Evolutionary conservation across 2,329 filamentous ascomycete species (phyloP).

Genomic region (Ophioceras dolichostomum): DNA sequence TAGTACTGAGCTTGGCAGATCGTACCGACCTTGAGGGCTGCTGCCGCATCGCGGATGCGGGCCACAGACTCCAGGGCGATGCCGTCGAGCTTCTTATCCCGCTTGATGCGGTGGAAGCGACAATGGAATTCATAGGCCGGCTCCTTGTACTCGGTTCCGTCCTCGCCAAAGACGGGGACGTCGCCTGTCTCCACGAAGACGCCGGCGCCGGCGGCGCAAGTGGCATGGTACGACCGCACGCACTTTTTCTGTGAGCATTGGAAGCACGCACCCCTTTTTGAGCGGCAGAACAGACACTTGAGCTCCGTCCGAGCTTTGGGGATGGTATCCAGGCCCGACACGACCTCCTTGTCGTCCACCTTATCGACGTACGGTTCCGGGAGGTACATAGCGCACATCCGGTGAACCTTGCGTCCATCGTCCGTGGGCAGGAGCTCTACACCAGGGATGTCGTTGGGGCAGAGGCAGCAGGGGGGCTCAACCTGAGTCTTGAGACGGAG

Average conservation of each 20-base stretch:
- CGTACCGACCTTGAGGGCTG: constrained; percentile 56
- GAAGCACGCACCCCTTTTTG: constrained; percentile 90
- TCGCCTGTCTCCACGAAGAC: constrained; percentile 83
- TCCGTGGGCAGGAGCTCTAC: constrained; percentile 79
- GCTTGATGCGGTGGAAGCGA: constrained; percentile 83
- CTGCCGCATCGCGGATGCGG: constrained; percentile 56
- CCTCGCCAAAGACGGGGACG: constrained; percentile 78
- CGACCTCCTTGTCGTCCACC: constrained; percentile 56
- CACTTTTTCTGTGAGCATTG: constrained; percentile 96
- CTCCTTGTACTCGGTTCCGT: constrained; percentile 85
- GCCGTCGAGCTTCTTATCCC: constrained; percentile 62
- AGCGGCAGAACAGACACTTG: constrained; percentile 90
- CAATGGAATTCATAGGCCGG: constrained; percentile 89
- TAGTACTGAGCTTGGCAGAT: constrained; percentile 79
- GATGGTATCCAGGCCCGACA: constrained; percentile 71
- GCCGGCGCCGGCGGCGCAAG: constrained; percentile 82
- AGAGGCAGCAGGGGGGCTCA: constrained; percentile 78
- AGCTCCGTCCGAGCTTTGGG: constrained; percentile 79
- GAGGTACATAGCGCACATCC: constrained; percentile 79
- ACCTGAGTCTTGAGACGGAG: constrained; percentile 59
- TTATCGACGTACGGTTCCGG: constrained; percentile 81
- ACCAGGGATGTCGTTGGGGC: constrained; percentile 77
- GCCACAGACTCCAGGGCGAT: constrained; percentile 59
- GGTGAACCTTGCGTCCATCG: constrained; percentile 76
- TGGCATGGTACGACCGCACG: constrained; percentile 84